phyloP scores from a whole-genome alignment of 2,329 filamentous ascomycete species.

The Verticillium dahliae region DNA sequence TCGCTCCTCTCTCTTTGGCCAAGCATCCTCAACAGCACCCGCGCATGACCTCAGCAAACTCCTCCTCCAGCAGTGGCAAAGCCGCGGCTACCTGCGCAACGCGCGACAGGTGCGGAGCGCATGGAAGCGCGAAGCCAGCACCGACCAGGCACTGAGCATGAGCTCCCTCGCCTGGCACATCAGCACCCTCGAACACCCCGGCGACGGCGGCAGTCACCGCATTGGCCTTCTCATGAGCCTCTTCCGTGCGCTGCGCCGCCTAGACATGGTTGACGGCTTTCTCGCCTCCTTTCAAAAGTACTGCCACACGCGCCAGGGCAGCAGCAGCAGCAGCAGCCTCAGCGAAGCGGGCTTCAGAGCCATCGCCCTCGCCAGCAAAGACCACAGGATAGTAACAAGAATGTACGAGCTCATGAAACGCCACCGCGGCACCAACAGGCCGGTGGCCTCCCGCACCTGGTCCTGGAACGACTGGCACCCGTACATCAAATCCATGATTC shows the following conservation, averaged over 20 bases:
- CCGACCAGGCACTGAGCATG: neutral
- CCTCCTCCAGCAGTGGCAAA: conserved; percentile 14
- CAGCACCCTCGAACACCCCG: neutral
- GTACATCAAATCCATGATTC: conserved; percentile 24
- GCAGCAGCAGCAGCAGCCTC: neutral
- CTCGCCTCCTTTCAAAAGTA: conserved; percentile 8
- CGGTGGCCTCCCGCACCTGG: conserved; percentile 14
- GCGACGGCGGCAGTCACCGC: neutral
- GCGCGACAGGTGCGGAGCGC: neutral
- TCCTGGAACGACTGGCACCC: conserved; percentile 25
- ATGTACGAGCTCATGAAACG: conserved; percentile 13
- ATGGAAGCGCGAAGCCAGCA: neutral
- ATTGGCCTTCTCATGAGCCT: conserved; percentile 6
- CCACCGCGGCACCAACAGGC: conserved; percentile 1
- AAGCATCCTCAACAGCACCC: neutral
- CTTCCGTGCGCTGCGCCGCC: conserved; percentile 8
- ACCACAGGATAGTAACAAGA: conserved; percentile 18
- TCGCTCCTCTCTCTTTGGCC: conserved; percentile 7
- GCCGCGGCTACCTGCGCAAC: conserved; percentile 7
- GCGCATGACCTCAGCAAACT: conserved; percentile 12
- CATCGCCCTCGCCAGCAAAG: conserved; percentile 11
- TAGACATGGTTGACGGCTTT: conserved; percentile 9
- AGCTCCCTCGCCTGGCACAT: conserved; percentile 3
- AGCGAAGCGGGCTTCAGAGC: neutral
- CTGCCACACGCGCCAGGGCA: neutral